phyloP scores from a whole-genome alignment of 345 rosid species.

The Salix purpurea region DNA sequence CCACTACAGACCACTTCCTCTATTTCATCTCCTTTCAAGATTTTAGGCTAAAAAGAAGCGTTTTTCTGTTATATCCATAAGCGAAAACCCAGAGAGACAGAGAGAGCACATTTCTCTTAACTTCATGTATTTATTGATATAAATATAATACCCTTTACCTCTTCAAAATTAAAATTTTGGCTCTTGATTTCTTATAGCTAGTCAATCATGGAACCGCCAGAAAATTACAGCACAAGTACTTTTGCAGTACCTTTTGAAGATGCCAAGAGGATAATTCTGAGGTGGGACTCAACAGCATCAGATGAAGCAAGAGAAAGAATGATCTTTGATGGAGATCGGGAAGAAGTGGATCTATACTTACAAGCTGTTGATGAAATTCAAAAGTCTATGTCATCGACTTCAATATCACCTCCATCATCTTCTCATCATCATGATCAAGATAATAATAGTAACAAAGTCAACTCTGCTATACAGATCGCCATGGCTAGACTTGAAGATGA shows the following conservation, averaged over 20 bases:
- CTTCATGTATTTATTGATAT: not conserved
- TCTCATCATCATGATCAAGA: constrained; percentile 6
- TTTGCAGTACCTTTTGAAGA: constrained; percentile 35
- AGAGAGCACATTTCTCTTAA: not conserved
- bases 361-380: constrained; percentile 92
- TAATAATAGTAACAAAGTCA: constrained; percentile 37
- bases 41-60: not conserved
- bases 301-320: constrained; percentile 81
- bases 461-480: constrained; percentile 80
- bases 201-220: constrained; percentile 56
- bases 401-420: constrained; percentile 40
- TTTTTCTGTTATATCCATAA: not conserved
- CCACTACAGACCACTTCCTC: not conserved
- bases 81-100: not conserved
- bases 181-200: not conserved
- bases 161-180: not conserved
- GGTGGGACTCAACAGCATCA: constrained; percentile 88
- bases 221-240: constrained; percentile 9
- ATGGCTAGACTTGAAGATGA: constrained; percentile 98
- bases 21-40: not conserved
- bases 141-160: not conserved
- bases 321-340: constrained; percentile 75
- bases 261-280: constrained; percentile 70
- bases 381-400: constrained; percentile 40
- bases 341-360: constrained; percentile 72